Percentiles rank a stretch among this genome's conserved stretches.
Conservation (phyloP, 768 basidiomycete species). For the Suillus hirtellus region DNA sequence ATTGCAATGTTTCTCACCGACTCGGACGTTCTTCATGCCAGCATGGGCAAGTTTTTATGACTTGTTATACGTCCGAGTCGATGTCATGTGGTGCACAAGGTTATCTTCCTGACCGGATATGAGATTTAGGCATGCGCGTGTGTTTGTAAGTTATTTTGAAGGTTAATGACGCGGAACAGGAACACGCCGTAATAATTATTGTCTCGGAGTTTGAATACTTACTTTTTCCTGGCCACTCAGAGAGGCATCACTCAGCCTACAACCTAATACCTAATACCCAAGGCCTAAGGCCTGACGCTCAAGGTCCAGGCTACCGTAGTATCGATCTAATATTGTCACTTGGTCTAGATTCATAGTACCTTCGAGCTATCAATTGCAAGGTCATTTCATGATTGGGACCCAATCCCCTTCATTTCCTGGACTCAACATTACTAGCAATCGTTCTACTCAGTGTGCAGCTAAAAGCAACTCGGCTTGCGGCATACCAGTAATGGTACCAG, state of each 20-base stretch:
- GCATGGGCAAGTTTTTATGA: too few relatives aligned
- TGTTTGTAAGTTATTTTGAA: too few relatives aligned
- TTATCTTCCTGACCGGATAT: too few relatives aligned
- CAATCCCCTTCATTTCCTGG: neutral
- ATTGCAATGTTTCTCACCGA: too few relatives aligned
- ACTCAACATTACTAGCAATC: neutral
- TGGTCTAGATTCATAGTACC: neutral
- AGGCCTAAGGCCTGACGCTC: neutral
- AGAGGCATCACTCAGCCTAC: neutral
- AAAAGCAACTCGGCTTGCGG: neutral
- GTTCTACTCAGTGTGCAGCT: neutral
- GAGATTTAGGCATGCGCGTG: too few relatives aligned
- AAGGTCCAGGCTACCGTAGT: conserved; percentile 39
- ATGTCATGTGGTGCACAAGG: too few relatives aligned
- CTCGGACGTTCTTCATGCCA: too few relatives aligned
- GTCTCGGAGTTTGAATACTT: neutral
- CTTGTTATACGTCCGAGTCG: too few relatives aligned
- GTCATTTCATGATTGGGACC: neutral
- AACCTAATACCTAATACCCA: too few relatives aligned
- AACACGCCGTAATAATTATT: too few relatives aligned
- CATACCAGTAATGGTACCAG: neutral
- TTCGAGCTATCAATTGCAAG: neutral
- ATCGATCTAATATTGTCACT: neutral
- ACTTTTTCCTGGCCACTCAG: too few relatives aligned
- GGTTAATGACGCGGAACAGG: too few relatives aligned